phyloP scores from a whole-genome alignment of 805 yeast species.

The Kurtzmaniella cleridarum region DNA sequence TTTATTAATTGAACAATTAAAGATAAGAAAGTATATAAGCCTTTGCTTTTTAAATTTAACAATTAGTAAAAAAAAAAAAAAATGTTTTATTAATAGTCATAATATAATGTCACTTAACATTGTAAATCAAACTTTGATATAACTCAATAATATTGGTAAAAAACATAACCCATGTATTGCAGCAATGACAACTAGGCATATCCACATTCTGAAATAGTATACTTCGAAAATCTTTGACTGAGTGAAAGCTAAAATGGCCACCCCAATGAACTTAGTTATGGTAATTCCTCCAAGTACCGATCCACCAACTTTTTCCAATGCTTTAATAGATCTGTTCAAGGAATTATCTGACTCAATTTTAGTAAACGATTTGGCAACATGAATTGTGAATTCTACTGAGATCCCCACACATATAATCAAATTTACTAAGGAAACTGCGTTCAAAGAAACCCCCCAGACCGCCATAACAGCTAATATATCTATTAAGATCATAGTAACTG shows the following conservation, averaged over 20 bases:
- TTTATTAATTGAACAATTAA: too few relatives aligned
- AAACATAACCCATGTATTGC: slow-evolving; percentile 73
- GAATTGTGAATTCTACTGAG: slow-evolving; percentile 90
- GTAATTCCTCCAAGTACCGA: slow-evolving; percentile 90
- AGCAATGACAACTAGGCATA: slow-evolving; percentile 69
- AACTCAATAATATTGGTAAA: slow-evolving; percentile 67
- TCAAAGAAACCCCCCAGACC: slow-evolving; percentile 66
- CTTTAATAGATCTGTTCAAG: slow-evolving; percentile 20
- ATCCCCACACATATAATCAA: slow-evolving; percentile 88
- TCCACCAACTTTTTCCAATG: slow-evolving; percentile 78
- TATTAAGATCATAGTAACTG: slow-evolving; percentile 59
- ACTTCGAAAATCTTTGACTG: slow-evolving; percentile 83
- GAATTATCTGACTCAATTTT: slow-evolving; percentile 9
- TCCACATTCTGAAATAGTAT: slow-evolving; percentile 95
- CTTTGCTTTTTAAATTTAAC: too few relatives aligned
- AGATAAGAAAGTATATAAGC: too few relatives aligned
- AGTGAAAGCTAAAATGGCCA: slow-evolving; percentile 80
- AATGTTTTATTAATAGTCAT: too few relatives aligned
- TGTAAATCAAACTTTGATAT: neutral
- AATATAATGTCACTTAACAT: too few relatives aligned
- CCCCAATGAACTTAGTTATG: slow-evolving; percentile 84
- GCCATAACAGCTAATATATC: slow-evolving; percentile 81
- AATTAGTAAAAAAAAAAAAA: too few relatives aligned
- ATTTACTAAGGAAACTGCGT: slow-evolving; percentile 87
- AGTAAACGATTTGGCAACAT: slow-evolving; percentile 75